phyloP scores from a whole-genome alignment of 2,329 filamentous ascomycete species.

The Trichoderma semiorbis region DNA sequence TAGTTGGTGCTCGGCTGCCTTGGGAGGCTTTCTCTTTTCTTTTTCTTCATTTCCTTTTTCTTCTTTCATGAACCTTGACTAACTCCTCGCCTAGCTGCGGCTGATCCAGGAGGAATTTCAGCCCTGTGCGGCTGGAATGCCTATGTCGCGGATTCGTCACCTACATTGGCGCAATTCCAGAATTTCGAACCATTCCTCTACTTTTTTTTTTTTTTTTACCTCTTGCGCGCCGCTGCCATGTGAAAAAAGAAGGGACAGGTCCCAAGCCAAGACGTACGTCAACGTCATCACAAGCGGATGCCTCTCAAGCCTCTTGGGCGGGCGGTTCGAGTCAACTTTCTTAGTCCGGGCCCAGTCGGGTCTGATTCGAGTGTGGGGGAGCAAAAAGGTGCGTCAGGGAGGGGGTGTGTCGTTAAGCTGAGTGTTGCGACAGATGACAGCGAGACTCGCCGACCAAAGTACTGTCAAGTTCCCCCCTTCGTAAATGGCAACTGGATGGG shows the following conservation, averaged over 20 bases:
- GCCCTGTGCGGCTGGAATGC: slow-evolving; percentile 11
- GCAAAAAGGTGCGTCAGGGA: neutral
- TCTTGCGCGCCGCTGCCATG: slow-evolving; percentile 3
- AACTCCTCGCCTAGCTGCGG: neutral
- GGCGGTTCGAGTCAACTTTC: slow-evolving; percentile 1
- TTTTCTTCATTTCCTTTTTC: neutral
- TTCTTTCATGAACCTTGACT: neutral
- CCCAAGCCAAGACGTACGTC: slow-evolving; percentile 4
- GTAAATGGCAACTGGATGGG: neutral
- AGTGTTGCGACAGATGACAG: slow-evolving; percentile 3
- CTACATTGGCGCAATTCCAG: neutral
- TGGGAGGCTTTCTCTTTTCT: neutral
- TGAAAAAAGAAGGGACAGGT: neutral
- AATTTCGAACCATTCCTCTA: neutral
- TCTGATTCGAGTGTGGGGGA: slow-evolving; percentile 13
- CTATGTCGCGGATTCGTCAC: neutral
- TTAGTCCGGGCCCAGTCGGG: neutral
- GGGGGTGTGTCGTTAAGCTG: slow-evolving; percentile 1
- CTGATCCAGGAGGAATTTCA: slow-evolving; percentile 1
- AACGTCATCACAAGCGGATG: slow-evolving; percentile 17
- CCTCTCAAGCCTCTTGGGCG: slow-evolving; percentile 12
- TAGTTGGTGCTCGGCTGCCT: neutral
- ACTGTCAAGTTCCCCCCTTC: neutral
- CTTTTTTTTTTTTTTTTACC: neutral
- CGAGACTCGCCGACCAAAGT: neutral